A percentile compares a stretch with the other conserved stretches of the same genome.
Evolutionary conservation across 441 rosid genomes (phyloP).

Genomic region (Syzygium malaccense): DNA sequence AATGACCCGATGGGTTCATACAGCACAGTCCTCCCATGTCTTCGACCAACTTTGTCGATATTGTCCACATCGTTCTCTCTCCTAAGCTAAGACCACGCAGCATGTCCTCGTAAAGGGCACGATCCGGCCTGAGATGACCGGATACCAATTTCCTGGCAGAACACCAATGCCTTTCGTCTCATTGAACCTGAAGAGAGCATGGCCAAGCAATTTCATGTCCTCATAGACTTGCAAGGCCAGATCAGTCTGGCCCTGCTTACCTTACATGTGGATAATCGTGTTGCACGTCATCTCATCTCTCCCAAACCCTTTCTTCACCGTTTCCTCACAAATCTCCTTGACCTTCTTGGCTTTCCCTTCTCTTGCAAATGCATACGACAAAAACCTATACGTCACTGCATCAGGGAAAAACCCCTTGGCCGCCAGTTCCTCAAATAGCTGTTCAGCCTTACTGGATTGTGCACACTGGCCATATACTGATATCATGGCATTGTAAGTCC

Average conservation of each 20-base stretch:
- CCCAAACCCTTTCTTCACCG: slow-evolving; percentile 72
- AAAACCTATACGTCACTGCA: slow-evolving; percentile 82
- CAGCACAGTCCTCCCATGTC: slow-evolving; percentile 66
- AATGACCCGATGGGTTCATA: slow-evolving; percentile 50
- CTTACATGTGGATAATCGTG: slow-evolving; percentile 92
- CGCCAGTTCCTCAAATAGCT: slow-evolving; percentile 63
- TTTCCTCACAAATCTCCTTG: slow-evolving; percentile 55
- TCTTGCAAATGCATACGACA: slow-evolving; percentile 92
- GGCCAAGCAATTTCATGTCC: slow-evolving; percentile 71
- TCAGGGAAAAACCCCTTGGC: slow-evolving; percentile 76
- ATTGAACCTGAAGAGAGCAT: slow-evolving; percentile 50
- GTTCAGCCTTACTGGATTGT: slow-evolving; percentile 57
- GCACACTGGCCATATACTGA: slow-evolving; percentile 90
- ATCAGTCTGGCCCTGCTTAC: slow-evolving; percentile 75
- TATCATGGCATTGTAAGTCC: slow-evolving; percentile 98
- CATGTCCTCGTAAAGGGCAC: slow-evolving; percentile 46
- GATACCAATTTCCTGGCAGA: slow-evolving; percentile 62
- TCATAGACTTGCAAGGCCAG: slow-evolving; percentile 63
- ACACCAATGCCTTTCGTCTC: slow-evolving; percentile 51
- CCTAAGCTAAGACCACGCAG: slow-evolving; percentile 30
- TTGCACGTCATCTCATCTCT: slow-evolving; percentile 89
- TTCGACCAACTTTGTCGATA: slow-evolving; percentile 46
- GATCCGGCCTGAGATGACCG: slow-evolving; percentile 55
- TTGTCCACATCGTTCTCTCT: slow-evolving; percentile 49
- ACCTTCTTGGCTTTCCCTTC: slow-evolving; percentile 75